Base-by-base conservation (phyloP, 2,329 filamentous ascomycete genomes). In the Colletotrichum lini region DNA sequence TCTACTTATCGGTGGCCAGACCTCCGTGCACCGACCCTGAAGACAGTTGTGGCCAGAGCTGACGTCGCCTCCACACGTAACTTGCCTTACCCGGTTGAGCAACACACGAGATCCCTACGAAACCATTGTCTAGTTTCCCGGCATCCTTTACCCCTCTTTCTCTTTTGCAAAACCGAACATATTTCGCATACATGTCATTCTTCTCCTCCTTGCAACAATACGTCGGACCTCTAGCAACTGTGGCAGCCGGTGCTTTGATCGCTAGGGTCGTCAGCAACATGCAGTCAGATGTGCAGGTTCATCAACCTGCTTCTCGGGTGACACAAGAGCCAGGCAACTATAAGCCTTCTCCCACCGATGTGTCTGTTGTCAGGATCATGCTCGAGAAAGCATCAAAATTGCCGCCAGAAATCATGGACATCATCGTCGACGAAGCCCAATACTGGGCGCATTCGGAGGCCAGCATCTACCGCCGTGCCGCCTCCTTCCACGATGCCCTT, bases 361-460 rank as follows among this genome's bases (percentile, higher is more conserved):
- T 91, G 1, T 72, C 84, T 3, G 77, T 85, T 1, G 83, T 85
- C 13, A 87, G 87, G 64, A 75, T 81, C 15, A 83, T 88, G 77
- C 76, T 92, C n/a, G 76, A 75, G 35, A 81, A 82, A 63, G 80
- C 78, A 13, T 78, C 80, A 8, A 77, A 77, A 2, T 79, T 92
- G 1, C 90, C 90, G 0, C 77, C 82, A 2, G 90, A 91, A 71
- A 70, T 92, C 0, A 80, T 90, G 47, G 86, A 91, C 75, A 77
- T 79, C 56, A 84, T 92, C 56, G 78, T 91, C 65, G 89, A 92
- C 75, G 77, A 82, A 38, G 90, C 89, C 65, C 89, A 91, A 78
- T 92, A 91, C 78, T 92, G 90, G 90, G 86, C 85, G 16, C 86
- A 86, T 73, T 84, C 85, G 56, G 73, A 59, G 61, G 82, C 79